These are phyloP conservation scores for Shiraia bambusicola DNA, from an alignment of 2,329 filamentous ascomycete species.

Conservation along the genomic window DNA sequence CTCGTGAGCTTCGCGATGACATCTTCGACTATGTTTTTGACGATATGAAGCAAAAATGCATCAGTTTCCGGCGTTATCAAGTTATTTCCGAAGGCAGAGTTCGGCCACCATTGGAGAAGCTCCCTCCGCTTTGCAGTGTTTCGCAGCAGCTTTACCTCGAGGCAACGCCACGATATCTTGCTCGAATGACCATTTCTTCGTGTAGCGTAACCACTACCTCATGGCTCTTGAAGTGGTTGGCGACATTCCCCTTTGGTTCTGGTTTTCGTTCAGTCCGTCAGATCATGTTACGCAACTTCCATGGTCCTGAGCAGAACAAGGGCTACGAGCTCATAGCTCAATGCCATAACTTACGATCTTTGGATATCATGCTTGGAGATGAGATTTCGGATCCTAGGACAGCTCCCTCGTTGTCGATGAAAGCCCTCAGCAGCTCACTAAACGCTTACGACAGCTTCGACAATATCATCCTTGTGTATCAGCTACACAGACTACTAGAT, in stretches of 20 bases:
- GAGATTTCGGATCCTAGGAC: conserved; percentile 5
- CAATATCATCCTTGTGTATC: conserved; percentile 8
- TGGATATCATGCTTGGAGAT: conserved; percentile 7
- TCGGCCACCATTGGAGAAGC: neutral
- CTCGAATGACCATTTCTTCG: neutral
- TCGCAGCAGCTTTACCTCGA: conserved; percentile 10
- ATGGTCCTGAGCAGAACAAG: conserved; percentile 9
- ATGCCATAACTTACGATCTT: conserved; percentile 3
- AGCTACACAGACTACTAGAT: conserved; percentile 3
- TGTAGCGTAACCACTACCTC: conserved; percentile 6
- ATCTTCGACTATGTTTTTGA: conserved; percentile 3
- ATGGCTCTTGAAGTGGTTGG: conserved; percentile 9
- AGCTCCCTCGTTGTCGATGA: conserved; percentile 4
- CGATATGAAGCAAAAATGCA: neutral
- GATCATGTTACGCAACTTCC: conserved; percentile 11
- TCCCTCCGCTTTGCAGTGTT: conserved; percentile 3
- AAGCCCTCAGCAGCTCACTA: conserved; percentile 3
- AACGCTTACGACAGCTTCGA: conserved; percentile 10
- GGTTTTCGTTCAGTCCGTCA: conserved; percentile 4
- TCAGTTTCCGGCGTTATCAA: conserved; percentile 1
- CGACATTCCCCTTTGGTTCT: conserved; percentile 2
- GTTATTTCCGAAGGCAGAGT: neutral
- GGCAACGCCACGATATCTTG: conserved; percentile 3
- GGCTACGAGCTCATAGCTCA: conserved; percentile 6
- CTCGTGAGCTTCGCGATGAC: conserved; percentile 7